Conservation (phyloP, 192 early-diverging fungal species). For the Martensiomyces pterosporus region DNA sequence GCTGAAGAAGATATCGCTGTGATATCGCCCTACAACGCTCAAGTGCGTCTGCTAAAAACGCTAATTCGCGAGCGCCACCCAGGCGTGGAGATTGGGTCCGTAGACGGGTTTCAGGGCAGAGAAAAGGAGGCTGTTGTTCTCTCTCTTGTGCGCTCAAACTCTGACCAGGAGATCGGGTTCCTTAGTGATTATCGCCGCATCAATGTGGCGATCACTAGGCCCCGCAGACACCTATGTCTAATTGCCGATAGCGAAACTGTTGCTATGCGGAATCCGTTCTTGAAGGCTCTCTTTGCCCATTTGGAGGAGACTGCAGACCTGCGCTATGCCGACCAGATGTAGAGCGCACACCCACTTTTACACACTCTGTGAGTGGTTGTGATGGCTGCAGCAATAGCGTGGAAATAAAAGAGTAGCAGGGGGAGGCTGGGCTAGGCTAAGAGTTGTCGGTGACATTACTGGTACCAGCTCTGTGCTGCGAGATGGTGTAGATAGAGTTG, state of each 20-base stretch:
- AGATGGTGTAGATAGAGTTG: too few species aligned
- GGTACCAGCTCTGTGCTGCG: too few species aligned
- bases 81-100: slow-evolving; percentile 72
- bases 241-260: slow-evolving; percentile 73
- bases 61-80: slow-evolving; percentile 55
- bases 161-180: slow-evolving; percentile 75
- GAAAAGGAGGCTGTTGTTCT: slow-evolving; percentile 86
- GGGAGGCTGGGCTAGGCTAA: too few species aligned
- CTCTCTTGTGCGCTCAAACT: slow-evolving; percentile 78
- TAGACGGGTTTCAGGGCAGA: slow-evolving; percentile 90
- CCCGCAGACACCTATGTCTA: slow-evolving; percentile 80
- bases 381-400: too few species aligned
- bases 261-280: slow-evolving; percentile 30
- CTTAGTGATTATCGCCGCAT: slow-evolving; percentile 73
- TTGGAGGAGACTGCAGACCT: slow-evolving; percentile 51
- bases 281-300: slow-evolving; percentile 50
- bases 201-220: slow-evolving; percentile 89
- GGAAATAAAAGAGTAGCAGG: too few species aligned
- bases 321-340: slow-evolving; percentile 26
- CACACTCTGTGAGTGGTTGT: background rate
- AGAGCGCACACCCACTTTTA: background rate
- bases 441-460: too few species aligned
- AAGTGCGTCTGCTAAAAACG: slow-evolving; percentile 57
- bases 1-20: slow-evolving; percentile 65
- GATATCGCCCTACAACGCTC: slow-evolving; percentile 84